Evolutionary conservation across 352 stramenopile genomes (phyloP).

Genomic region (Pythium utonaiense): DNA sequence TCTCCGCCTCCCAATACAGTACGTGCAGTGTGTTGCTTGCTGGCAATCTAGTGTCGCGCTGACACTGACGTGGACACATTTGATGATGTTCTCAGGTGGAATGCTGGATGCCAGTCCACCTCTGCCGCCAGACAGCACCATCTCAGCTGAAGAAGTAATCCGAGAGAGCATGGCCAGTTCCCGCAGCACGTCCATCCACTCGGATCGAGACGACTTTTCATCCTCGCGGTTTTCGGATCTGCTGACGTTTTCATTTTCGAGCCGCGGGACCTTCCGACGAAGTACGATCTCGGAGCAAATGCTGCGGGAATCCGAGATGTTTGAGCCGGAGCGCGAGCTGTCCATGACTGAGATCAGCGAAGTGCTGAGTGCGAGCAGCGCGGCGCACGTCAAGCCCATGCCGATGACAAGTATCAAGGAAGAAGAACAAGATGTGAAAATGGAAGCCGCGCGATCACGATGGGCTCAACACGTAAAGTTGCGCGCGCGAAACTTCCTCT

Average conservation of each 20-base stretch:
- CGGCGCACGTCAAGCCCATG: conserved; percentile 62
- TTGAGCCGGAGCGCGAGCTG: conserved; percentile 76
- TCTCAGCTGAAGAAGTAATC: conserved; percentile 86
- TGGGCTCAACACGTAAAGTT: conserved; percentile 87
- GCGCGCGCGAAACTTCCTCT: conserved; percentile 75
- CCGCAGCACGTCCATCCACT: conserved; percentile 66
- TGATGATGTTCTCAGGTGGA: conserved; percentile 28
- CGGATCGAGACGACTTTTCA: conserved; percentile 60
- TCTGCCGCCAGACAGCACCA: conserved; percentile 74
- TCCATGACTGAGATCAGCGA: conserved; percentile 71
- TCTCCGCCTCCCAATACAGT: conserved; percentile 25
- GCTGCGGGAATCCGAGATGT: conserved; percentile 79
- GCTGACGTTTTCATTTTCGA: conserved; percentile 65
- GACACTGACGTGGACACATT: too few species aligned
- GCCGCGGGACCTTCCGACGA: conserved; percentile 71
- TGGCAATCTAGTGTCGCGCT: too few species aligned
- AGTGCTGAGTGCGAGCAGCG: conserved; percentile 51
- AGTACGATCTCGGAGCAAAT: conserved; percentile 84
- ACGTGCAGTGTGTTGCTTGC: conserved; percentile 6
- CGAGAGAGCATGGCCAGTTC: conserved; percentile 80
- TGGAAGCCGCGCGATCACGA: conserved; percentile 76
- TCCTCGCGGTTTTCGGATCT: conserved; percentile 38
- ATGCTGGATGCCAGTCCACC: conserved; percentile 56
- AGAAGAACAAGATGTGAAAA: conserved; percentile 78
- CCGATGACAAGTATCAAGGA: conserved; percentile 85